Percentiles rank a stretch among this genome's conserved stretches.
phyloP scores from a whole-genome alignment of 1,284 basidiomycete genomes.

The Butyriboletus appendiculatus region DNA sequence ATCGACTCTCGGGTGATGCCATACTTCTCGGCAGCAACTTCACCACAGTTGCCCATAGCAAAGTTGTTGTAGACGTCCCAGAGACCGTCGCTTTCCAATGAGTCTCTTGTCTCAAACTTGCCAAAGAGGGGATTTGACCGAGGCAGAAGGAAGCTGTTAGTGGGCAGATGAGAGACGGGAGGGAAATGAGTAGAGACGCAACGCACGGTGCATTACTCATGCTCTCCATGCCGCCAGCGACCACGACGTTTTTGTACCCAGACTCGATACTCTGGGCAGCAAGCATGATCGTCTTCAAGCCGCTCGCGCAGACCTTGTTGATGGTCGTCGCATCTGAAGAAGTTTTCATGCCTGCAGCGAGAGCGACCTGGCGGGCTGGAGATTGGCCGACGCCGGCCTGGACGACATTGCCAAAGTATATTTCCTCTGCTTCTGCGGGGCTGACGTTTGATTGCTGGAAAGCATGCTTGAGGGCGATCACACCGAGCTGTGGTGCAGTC shows the following conservation, averaged over 20 bases:
- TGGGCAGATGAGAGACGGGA: conserved; percentile 5
- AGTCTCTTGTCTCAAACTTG: conserved; percentile 85
- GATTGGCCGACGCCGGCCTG: conserved; percentile 96
- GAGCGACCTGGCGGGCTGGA: conserved; percentile 93
- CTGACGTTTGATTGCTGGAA: conserved; percentile 80
- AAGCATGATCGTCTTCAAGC: conserved; percentile 93
- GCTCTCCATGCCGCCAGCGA: conserved; percentile 96
- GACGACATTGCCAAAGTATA: conserved; percentile 97
- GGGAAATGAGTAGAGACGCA: background rate
- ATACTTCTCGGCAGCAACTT: conserved; percentile 84
- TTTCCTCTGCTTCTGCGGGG: conserved; percentile 85
- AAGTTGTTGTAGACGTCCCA: conserved; percentile 97
- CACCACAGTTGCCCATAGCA: conserved; percentile 96
- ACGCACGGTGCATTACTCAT: conserved; percentile 95
- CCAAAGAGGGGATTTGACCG: conserved; percentile 89
- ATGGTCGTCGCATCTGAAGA: conserved; percentile 97
- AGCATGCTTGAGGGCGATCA: conserved; percentile 88
- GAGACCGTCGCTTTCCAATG: conserved; percentile 91
- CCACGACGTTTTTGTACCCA: conserved; percentile 86
- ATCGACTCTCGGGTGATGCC: conserved; percentile 84
- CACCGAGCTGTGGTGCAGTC: conserved; percentile 90
- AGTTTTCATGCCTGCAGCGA: conserved; percentile 80
- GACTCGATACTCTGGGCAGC: conserved; percentile 89
- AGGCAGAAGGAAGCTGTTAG: conserved; percentile 85
- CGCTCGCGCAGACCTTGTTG: conserved; percentile 98